A percentile compares a stretch with the other conserved stretches of the same genome.
phyloP scores from a whole-genome alignment of 106 monocot genomes.

The Alisma plantagoaquatica region DNA sequence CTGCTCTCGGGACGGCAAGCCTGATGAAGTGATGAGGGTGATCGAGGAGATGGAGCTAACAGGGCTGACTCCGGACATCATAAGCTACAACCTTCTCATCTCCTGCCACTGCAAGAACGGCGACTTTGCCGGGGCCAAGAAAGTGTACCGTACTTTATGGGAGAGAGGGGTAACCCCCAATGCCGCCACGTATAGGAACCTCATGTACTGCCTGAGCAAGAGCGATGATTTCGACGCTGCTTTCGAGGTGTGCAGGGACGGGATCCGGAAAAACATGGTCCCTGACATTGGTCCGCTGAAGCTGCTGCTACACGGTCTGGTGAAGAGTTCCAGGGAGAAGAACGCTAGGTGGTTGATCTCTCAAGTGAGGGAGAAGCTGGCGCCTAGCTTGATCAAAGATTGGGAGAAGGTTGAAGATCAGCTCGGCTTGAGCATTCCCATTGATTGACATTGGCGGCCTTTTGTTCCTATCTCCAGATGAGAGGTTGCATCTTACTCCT shows the following conservation, averaged over 20 bases:
- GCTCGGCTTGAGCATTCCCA: slow-evolving; percentile 43
- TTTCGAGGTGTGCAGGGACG: slow-evolving; percentile 46
- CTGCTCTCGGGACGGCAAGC: slow-evolving; percentile 26
- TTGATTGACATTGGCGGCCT: too few relatives aligned
- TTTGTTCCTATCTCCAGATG: too few relatives aligned
- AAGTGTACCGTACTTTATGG: slow-evolving; percentile 28
- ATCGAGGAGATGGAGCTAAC: slow-evolving; percentile 39
- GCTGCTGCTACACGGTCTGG: slow-evolving; percentile 58
- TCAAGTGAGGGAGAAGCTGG: slow-evolving; percentile 48
- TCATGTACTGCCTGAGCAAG: slow-evolving; percentile 36
- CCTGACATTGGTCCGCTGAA: slow-evolving; percentile 58
- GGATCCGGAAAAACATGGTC: slow-evolving; percentile 39
- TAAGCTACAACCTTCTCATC: slow-evolving; percentile 61
- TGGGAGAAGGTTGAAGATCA: slow-evolving; percentile 62
- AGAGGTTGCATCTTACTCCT: too few relatives aligned
- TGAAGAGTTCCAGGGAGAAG: slow-evolving; percentile 30
- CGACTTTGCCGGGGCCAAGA: slow-evolving; percentile 48
- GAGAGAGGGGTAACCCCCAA: slow-evolving; percentile 36
- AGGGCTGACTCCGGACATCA: slow-evolving; percentile 54
- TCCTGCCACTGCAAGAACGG: slow-evolving; percentile 44
- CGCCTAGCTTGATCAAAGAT: slow-evolving; percentile 22
- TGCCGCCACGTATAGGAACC: slow-evolving; percentile 34
- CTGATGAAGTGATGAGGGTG: slow-evolving; percentile 28
- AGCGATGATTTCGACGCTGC: slow-evolving; percentile 46
- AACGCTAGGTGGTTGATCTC: slow-evolving; percentile 46